Evolutionary conservation across 106 monocot species (phyloP).

Genomic region (Acorus calamus): DNA sequence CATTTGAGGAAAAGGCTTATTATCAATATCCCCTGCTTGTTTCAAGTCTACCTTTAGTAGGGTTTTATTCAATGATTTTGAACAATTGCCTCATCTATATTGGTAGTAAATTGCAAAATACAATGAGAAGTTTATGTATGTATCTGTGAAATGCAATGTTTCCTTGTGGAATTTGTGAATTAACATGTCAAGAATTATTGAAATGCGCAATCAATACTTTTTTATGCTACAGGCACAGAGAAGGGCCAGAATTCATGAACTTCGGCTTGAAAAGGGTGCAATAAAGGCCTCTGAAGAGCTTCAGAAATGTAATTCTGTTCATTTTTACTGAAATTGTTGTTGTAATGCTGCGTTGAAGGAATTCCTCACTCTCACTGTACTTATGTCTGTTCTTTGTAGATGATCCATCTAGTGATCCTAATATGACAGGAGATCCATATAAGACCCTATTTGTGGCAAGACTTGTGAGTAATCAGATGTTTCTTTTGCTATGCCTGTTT

Average conservation of each 20-base stretch:
- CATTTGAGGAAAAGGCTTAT: too few species aligned
- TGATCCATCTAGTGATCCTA: constrained; percentile 66
- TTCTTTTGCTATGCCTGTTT: too few species aligned
- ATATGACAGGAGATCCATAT: constrained; percentile 77
- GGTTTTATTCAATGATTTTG: too few species aligned
- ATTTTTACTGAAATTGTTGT: not conserved
- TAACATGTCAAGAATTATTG: too few species aligned
- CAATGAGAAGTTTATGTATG: too few species aligned
- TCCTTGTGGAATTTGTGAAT: too few species aligned
- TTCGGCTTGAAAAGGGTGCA: constrained; percentile 73
- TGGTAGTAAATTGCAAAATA: too few species aligned
- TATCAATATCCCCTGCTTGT: too few species aligned
- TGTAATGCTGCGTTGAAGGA: not conserved
- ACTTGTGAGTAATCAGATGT: constrained; percentile 47
- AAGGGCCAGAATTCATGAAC: constrained; percentile 62
- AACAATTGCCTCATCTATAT: too few species aligned
- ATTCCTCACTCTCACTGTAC: not conserved
- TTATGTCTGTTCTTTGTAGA: constrained; percentile 26
- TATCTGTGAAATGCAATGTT: too few species aligned
- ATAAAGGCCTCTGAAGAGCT: constrained; percentile 84
- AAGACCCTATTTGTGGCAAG: constrained; percentile 93
- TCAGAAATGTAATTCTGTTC: constrained; percentile 49
- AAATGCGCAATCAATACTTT: too few species aligned
- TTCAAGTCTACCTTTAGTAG: too few species aligned
- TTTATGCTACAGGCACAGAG: constrained; percentile 42